Evolutionary conservation across 441 rosid genomes (phyloP).

Genomic region (Adansonia gregorii): DNA sequence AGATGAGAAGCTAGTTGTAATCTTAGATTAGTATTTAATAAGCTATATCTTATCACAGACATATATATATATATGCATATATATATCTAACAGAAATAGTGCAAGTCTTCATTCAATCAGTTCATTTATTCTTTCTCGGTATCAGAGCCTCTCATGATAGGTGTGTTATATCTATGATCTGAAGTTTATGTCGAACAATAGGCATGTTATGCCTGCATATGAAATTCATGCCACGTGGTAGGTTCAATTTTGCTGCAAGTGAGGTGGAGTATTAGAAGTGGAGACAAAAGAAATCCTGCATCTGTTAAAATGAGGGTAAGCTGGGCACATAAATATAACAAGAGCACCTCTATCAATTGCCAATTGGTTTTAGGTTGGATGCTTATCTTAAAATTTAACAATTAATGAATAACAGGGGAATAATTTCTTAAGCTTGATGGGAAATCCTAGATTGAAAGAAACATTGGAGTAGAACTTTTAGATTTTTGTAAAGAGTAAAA

Average conservation of each 20-base stretch:
- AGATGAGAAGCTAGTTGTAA: background rate
- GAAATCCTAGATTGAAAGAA: background rate
- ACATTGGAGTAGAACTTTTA: background rate
- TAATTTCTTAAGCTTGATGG: conserved; percentile 7
- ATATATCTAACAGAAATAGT: background rate
- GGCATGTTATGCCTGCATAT: background rate
- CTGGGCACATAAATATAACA: background rate
- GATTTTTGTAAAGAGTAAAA: background rate
- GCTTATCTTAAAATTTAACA: conserved; percentile 1
- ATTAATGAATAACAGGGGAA: background rate
- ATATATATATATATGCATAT: background rate
- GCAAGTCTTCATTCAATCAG: background rate
- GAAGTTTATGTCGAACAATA: background rate
- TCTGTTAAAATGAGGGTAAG: background rate
- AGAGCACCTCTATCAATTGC: background rate
- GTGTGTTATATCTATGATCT: background rate
- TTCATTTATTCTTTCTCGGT: background rate
- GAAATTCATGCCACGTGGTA: conserved; percentile 4
- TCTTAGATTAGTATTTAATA: too few relatives aligned
- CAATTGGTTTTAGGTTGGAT: conserved; percentile 9
- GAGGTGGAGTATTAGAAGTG: conserved; percentile 6
- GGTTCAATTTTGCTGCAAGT: background rate
- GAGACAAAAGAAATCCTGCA: conserved; percentile 4
- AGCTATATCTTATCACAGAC: too few relatives aligned
- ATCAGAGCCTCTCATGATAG: background rate